Evolutionary conservation across 768 basidiomycete species (phyloP), one percentile per base, ranked within the genome.

Genomic region (Crassisporium funariophilum): DNA sequence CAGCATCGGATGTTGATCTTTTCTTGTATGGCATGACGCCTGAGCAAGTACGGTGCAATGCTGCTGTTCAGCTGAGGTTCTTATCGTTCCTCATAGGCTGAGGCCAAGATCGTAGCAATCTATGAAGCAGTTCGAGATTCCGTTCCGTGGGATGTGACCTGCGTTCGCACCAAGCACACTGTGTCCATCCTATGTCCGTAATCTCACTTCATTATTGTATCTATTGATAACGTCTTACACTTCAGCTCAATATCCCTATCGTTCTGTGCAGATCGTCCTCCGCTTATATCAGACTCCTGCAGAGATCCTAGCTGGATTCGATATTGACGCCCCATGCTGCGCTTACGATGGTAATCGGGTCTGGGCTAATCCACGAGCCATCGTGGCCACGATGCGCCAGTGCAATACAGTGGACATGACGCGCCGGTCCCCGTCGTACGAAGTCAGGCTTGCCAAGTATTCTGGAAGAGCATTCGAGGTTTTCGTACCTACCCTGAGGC

Each of bases 61-160:
- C 6, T 4, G 16, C 33, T 40, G 20, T 41, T 34, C 12, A 13
- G 24, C n/a, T 40, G 27, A 35, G 21, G 13, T 44, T 40, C 42
- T 19, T 24, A 16, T 10, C 19, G 35, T 12, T 33, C 46, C 50
- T 21, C 13, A 10, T 49, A 77, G 76, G 83, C 83, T 0, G 82
- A 84, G 54, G 71, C 62, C 41, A 84, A 83, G 70, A 81, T 82
- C 51, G 64, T 72, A 40, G 49, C 64, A 23, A 83, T 84, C 23
- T 84, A 80, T 53, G 79, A 83, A 53, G 82, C 82, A 4, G 79
- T 86, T 17, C 69, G 82, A 16, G 81, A 84, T 57, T 80, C 81
- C 8, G 75, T 84, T 25, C 81, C 82, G 20, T 84, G 82, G 82
- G 83, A 84, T 57, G 79, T 82, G 12, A 83, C 82, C 21, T 83